phyloP scores from a whole-genome alignment of 73 alveolate genomes.

The Tetrahymena thermophila region DNA sequence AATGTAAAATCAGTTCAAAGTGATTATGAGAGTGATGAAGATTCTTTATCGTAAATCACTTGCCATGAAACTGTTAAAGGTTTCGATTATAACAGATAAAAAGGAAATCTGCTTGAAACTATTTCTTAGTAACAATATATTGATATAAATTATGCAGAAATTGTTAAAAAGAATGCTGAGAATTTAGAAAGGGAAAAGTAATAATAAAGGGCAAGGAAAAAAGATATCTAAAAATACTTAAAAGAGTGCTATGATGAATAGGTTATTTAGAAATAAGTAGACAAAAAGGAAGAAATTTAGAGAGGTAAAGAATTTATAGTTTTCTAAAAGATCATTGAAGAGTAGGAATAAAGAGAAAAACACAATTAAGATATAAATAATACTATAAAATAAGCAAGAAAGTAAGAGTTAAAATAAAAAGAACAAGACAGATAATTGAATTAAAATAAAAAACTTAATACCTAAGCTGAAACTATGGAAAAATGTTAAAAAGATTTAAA shows the following conservation, averaged over 20 bases:
- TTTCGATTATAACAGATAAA: not conserved
- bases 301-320: not conserved
- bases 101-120: not conserved
- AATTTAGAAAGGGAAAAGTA: not conserved
- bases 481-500: not conserved
- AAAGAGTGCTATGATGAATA: not conserved
- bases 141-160: not conserved
- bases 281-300: not conserved
- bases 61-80: not conserved
- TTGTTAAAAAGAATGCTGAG: not conserved
- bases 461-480: not conserved
- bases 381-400: not conserved
- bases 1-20: not conserved
- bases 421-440: not conserved
- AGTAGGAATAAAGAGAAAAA: not conserved
- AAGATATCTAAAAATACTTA: not conserved
- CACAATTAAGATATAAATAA: not conserved
- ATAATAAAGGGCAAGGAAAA: not conserved
- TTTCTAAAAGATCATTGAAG: not conserved
- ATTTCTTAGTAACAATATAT: not conserved
- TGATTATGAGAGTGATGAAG: not conserved
- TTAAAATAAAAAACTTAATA: not conserved
- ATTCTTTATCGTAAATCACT: not conserved
- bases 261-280: not conserved
- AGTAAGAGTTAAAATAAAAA: not conserved